Percentiles rank a stretch among this genome's conserved stretches.
phyloP scores from a whole-genome alignment of 2,329 filamentous ascomycete species.

The Clonostachys rosea region DNA sequence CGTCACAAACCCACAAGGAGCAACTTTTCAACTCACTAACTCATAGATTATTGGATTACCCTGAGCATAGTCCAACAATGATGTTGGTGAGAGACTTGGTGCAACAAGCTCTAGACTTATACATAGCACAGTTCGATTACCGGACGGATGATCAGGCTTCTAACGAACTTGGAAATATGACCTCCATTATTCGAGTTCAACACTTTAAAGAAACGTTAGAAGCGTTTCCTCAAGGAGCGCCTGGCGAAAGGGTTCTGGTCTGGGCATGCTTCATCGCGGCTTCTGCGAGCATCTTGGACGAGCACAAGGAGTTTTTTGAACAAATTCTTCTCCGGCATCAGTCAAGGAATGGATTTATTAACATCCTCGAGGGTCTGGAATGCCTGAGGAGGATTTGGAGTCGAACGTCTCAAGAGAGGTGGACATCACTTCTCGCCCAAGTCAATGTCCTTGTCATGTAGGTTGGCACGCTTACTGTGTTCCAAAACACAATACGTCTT shows the following conservation, averaged over 20 bases:
- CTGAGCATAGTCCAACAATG: not conserved
- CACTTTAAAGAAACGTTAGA: not conserved
- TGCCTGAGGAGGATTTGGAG: slow-evolving; percentile 2
- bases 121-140: not conserved
- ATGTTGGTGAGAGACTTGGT: not conserved
- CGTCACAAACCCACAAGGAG: not conserved
- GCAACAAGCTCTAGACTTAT: slow-evolving; percentile 1
- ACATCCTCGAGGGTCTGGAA: slow-evolving; percentile 2
- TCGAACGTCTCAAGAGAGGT: too few species aligned
- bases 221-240: not conserved
- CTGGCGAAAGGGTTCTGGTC: slow-evolving; percentile 2
- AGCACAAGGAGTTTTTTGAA: slow-evolving; percentile 1
- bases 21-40: not conserved
- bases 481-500: too few species aligned
- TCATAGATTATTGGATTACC: not conserved
- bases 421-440: too few species aligned
- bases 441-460: too few species aligned
- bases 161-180: not conserved
- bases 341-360: slow-evolving; percentile 2
- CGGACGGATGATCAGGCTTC: too few species aligned
- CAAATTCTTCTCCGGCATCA: not conserved
- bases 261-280: slow-evolving; percentile 6
- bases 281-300: not conserved
- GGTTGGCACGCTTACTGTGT: too few species aligned
- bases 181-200: not conserved